Evolutionary conservation across 306 rosid genomes (phyloP).

Genomic region (Senna tora): DNA sequence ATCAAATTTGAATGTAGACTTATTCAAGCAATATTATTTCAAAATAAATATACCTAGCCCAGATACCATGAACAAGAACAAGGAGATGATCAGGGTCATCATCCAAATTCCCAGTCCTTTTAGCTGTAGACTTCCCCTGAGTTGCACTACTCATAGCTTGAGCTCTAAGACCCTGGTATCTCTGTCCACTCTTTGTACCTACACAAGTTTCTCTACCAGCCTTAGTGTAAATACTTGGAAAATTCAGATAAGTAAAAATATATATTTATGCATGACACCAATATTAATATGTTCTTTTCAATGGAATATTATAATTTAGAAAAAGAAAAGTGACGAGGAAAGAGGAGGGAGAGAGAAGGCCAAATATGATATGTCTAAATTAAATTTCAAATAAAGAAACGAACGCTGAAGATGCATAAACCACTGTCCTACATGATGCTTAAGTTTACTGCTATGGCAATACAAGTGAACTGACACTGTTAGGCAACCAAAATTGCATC

Average conservation of each 20-base stretch:
- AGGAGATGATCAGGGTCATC: conserved; percentile 87
- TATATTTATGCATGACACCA: conserved; percentile 25
- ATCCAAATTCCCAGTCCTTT: conserved; percentile 41
- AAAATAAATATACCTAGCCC: conserved; percentile 73
- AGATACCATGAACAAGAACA: conserved; percentile 93
- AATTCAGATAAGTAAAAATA: neutral
- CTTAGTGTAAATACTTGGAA: conserved; percentile 28
- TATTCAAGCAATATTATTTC: conserved; percentile 7
- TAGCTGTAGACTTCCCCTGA: conserved; percentile 49
- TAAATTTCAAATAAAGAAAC: conserved; percentile 10
- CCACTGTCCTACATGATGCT: neutral
- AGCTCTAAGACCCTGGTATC: conserved; percentile 57
- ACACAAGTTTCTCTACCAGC: conserved; percentile 43
- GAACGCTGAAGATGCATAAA: neutral
- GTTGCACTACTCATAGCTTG: conserved; percentile 65
- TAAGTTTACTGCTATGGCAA: neutral
- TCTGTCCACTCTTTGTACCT: conserved; percentile 63
- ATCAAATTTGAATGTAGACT: conserved; percentile 15
- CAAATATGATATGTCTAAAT: conserved; percentile 21
- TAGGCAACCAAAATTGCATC: conserved; percentile 2
- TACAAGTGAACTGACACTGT: neutral
- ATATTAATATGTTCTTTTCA: conserved; percentile 23
- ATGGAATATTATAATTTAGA: conserved; percentile 12
- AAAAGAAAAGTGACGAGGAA: neutral
- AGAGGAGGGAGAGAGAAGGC: neutral